Conservation (phyloP, 225 moss, liverwort and hornwort species). For the Ulota crispa region DNA sequence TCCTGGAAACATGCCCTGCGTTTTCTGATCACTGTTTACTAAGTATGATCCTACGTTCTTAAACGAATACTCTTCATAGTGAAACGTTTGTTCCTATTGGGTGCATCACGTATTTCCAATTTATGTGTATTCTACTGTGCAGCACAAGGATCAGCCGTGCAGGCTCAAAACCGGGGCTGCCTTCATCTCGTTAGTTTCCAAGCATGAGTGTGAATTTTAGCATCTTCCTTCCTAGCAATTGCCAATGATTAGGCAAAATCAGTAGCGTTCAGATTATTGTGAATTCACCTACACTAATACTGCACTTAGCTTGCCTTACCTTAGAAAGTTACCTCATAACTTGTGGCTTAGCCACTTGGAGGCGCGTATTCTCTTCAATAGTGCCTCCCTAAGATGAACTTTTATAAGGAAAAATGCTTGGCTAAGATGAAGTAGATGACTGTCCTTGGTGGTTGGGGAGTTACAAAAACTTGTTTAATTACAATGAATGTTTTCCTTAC, state of each 20-base stretch:
- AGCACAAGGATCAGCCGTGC: background rate
- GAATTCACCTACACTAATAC: background rate
- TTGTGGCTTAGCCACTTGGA: too few species aligned
- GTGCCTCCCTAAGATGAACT: too few species aligned
- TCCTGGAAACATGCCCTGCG: background rate
- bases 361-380: too few species aligned
- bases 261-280: background rate
- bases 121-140: background rate
- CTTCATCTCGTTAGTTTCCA: background rate
- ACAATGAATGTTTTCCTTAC: too few species aligned
- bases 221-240: background rate
- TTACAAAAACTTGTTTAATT: too few species aligned
- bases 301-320: too few species aligned
- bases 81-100: background rate
- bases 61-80: background rate
- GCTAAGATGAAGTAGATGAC: too few species aligned
- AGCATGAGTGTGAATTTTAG: too few species aligned
- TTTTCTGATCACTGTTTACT: background rate
- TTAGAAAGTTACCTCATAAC: too few species aligned
- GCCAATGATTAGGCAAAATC: background rate
- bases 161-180: background rate
- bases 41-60: background rate
- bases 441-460: too few species aligned
- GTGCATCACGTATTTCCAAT: background rate
- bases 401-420: too few species aligned